Evolutionary conservation across 208 protist species (phyloP).

Genomic region (Trypanosoma melophagium): DNA sequence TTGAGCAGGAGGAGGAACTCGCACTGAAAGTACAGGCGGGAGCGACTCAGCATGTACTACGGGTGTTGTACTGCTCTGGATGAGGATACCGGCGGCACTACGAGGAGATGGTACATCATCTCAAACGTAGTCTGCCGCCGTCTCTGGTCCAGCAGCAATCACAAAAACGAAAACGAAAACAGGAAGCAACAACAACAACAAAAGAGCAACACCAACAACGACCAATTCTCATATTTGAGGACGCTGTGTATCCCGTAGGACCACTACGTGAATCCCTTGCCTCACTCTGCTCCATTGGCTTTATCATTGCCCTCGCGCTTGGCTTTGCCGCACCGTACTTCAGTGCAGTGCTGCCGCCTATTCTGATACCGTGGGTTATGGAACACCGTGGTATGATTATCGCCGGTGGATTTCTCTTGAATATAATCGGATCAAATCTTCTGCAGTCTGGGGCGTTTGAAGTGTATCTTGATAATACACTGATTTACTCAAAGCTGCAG

Average conservation of each 20-base stretch:
- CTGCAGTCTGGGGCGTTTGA: slow-evolving; percentile 70
- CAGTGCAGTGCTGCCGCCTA: slow-evolving; percentile 33
- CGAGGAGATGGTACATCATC: slow-evolving; percentile 50
- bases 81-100: slow-evolving; percentile 84
- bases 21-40: slow-evolving; percentile 29
- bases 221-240: slow-evolving; percentile 43
- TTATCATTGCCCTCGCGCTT: slow-evolving; percentile 40
- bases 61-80: slow-evolving; percentile 67
- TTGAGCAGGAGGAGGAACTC: slow-evolving; percentile 40
- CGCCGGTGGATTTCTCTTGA: slow-evolving; percentile 52
- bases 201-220: slow-evolving; percentile 24
- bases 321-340: slow-evolving; percentile 38
- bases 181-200: slow-evolving; percentile 3
- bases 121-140: slow-evolving; percentile 33
- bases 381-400: slow-evolving; percentile 51
- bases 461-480: slow-evolving; percentile 55
- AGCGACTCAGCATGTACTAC: slow-evolving; percentile 14
- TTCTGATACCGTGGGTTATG: slow-evolving; percentile 31
- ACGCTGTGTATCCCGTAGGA: slow-evolving; percentile 52
- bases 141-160: background rate
- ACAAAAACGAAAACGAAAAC: background rate
- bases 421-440: slow-evolving; percentile 46
- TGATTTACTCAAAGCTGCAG: slow-evolving; percentile 75
- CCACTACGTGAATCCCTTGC: slow-evolving; percentile 31
- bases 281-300: slow-evolving; percentile 33